phyloP scores from a whole-genome alignment of 805 yeast genomes.

The Wickerhamomyces mucosus region DNA sequence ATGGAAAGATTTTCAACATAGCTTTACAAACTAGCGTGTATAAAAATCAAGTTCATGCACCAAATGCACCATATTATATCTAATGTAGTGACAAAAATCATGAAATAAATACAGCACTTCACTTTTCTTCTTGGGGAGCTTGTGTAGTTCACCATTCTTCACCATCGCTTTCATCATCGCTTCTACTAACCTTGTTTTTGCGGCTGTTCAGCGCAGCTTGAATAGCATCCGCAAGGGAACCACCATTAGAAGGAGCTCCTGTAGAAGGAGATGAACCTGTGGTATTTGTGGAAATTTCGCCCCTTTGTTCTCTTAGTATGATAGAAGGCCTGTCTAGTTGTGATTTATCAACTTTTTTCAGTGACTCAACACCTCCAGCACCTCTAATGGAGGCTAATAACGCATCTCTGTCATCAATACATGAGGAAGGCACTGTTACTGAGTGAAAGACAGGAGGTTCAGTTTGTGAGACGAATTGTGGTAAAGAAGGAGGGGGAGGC shows the following conservation, averaged over 20 bases:
- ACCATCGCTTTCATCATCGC: conserved; percentile 79
- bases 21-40: too few relatives aligned
- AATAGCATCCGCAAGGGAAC: conserved; percentile 73
- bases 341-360: conserved; percentile 73
- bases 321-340: conserved; percentile 76
- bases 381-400: conserved; percentile 78
- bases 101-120: too few relatives aligned
- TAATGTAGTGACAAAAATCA: too few relatives aligned
- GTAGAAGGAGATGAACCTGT: conserved; percentile 29
- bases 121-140: too few relatives aligned
- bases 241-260: conserved; percentile 43
- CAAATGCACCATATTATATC: too few relatives aligned
- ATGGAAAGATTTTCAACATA: conserved; percentile 32
- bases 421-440: conserved; percentile 2
- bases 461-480: conserved; percentile 1
- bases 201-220: conserved; percentile 79
- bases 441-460: conserved; percentile 4
- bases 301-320: conserved; percentile 59
- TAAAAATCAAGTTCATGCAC: too few relatives aligned
- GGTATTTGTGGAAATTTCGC: conserved; percentile 37
- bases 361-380: conserved; percentile 54
- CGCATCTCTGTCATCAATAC: conserved; percentile 60
- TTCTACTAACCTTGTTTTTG: conserved; percentile 69
- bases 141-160: conserved; percentile 68
- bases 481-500: conserved; percentile 3